A percentile compares a stretch with the other conserved stretches of the same genome.
Conservation (phyloP, 116 monocot genomes). For the Zostera marina region DNA sequence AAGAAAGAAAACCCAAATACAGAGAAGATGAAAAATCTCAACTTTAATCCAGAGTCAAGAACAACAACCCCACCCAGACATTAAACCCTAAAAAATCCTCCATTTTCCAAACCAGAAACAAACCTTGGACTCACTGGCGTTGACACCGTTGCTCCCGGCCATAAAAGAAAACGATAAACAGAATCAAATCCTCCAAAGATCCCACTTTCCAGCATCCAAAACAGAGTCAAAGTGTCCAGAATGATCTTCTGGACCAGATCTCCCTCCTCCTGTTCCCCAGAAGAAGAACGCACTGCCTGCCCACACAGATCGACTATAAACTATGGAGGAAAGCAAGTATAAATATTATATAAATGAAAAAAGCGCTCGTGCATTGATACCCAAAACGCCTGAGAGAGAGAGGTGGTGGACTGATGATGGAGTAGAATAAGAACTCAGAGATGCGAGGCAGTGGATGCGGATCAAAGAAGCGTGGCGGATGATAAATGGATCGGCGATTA, state of each 20-base stretch:
- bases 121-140: slow-evolving; percentile 32
- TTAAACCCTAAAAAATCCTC: too few relatives aligned
- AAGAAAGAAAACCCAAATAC: not conserved
- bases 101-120: not conserved
- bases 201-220: slow-evolving; percentile 4
- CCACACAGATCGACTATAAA: not conserved
- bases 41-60: too few relatives aligned
- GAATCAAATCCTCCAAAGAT: slow-evolving; percentile 1
- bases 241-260: not conserved
- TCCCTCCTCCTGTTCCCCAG: not conserved
- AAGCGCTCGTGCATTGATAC: not conserved
- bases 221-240: not conserved
- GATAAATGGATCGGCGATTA: not conserved
- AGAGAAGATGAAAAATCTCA: too few relatives aligned
- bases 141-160: slow-evolving; percentile 43
- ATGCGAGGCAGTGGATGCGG: not conserved
- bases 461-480: not conserved
- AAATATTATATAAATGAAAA: not conserved
- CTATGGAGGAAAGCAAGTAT: not conserved
- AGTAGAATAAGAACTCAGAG: slow-evolving; percentile 1
- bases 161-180: slow-evolving; percentile 6
- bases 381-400: slow-evolving; percentile 1
- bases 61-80: too few relatives aligned
- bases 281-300: not conserved
- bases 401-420: slow-evolving; percentile 1